Evolutionary conservation across 2,329 filamentous ascomycete genomes (phyloP), one percentile per base, ranked within the genome.

Genomic region (Penicillium thymicola): DNA sequence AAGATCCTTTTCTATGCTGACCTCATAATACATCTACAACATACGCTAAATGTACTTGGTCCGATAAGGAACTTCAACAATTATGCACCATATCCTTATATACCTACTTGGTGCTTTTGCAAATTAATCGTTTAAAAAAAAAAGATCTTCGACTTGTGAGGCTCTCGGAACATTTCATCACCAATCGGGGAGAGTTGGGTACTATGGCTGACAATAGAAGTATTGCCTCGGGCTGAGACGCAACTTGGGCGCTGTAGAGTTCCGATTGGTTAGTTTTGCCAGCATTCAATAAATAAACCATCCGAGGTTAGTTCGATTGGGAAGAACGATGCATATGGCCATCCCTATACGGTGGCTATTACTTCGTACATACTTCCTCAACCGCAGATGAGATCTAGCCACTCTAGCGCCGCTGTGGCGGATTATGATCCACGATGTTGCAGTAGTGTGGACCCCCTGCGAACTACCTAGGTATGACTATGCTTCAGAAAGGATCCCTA

Each of bases 361-460:
- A 21, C 27, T 32, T 28, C 47, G 27, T 42, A 34, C 47, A 50
- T 32, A 44, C 18, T 51, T 25, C 16, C 21, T 18, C 13, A 23
- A 21, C 16, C 25, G 14, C 13, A 40, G 23, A 28, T 18, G 30
- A 42, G 45, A 50, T 43, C 51, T 43, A 42, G 52, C 37, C 44
- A 49, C 50, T 47, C 41, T 45, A 53, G 42, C 32, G 50, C 42
- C 42, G 27, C 28, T n/a, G 52, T 55, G 51, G 51, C 51, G 45
- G 37, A n/a, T 27, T 16, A 13, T 13, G 49, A 44, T 18, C 49
- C 27, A 34, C 27, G 48, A 18, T 32, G 21, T 25, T 28, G 40
- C 30, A 45, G 30, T 11, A 45, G 41, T 28, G 40, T 44, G 28
- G 28, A 32, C n/a, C 9, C 49, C 14, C 32, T 25, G 30, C 40